These are phyloP conservation scores for Fistulinella cinereoalba DNA, from an alignment of 1,284 basidiomycete genomes.

Conservation along the genomic window DNA sequence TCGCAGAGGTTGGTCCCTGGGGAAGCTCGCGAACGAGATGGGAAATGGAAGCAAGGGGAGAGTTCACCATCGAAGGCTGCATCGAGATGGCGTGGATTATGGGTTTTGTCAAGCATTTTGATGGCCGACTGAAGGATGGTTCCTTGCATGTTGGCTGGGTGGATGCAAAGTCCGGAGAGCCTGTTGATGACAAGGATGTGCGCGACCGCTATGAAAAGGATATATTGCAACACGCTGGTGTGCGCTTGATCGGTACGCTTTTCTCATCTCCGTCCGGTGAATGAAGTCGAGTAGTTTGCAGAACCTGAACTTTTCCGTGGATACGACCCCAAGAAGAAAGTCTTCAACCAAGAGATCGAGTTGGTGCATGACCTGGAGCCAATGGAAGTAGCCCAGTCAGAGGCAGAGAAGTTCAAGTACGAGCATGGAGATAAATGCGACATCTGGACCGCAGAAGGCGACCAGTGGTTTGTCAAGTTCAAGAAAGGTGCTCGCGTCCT, in stretches of 20 bases:
- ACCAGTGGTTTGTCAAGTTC: conserved; percentile 96
- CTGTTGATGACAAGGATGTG: conserved; percentile 98
- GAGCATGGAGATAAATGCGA: conserved; percentile 98
- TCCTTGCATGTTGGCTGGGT: conserved; percentile 97
- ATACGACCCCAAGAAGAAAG: conserved; percentile 96
- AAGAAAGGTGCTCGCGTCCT: conserved; percentile 96
- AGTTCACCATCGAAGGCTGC: conserved; percentile 94
- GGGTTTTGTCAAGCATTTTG: conserved; percentile 98
- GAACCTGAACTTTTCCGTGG: conserved; percentile 97
- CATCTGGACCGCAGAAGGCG: conserved; percentile 86
- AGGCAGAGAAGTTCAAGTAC: conserved; percentile 93
- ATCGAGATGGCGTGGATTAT: conserved; percentile 99
- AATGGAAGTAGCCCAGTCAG: conserved; percentile 87
- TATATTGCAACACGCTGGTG: conserved; percentile 89
- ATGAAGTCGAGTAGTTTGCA: conserved; percentile 33
- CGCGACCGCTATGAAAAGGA: conserved; percentile 94
- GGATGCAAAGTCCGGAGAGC: conserved; percentile 90
- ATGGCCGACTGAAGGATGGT: conserved; percentile 92
- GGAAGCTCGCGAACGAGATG: conserved; percentile 97
- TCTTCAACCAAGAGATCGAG: conserved; percentile 96
- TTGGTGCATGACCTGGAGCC: conserved; percentile 96
- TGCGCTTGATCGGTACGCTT: conserved; percentile 84
- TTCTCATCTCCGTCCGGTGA: neutral
- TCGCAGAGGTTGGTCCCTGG: conserved; percentile 98
- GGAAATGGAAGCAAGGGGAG: conserved; percentile 96